Percentiles rank a stretch among this genome's conserved stretches.
Conservation (phyloP, 441 rosid species). For the Pelargonium fulgidum region DNA sequence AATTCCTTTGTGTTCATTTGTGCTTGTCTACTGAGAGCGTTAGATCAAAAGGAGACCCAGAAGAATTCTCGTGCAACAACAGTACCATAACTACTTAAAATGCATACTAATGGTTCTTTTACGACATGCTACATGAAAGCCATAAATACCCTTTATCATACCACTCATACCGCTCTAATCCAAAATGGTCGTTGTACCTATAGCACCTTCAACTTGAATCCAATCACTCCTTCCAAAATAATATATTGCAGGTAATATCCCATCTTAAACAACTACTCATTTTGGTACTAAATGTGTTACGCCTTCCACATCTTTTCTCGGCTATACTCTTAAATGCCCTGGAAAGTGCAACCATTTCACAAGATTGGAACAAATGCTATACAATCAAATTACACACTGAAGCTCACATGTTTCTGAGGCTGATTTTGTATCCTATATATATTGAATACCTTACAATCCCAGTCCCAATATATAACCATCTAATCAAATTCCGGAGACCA, state of each 20-base stretch:
- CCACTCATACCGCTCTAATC: neutral
- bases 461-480: neutral
- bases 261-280: neutral
- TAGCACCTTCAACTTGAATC: too few species aligned
- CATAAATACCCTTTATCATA: neutral
- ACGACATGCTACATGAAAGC: neutral
- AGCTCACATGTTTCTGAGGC: too few species aligned
- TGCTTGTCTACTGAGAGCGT: too few species aligned
- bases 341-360: neutral
- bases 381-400: neutral
- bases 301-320: neutral
- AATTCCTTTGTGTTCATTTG: too few species aligned
- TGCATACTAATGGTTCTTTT: neutral
- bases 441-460: neutral
- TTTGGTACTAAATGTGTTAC: neutral
- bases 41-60: too few species aligned
- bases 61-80: too few species aligned
- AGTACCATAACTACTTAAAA: neutral
- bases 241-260: neutral
- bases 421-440: too few species aligned
- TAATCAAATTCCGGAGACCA: neutral
- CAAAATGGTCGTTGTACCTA: too few species aligned
- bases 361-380: neutral
- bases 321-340: neutral
- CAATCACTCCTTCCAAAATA: too few species aligned